Base-by-base conservation (phyloP, 164 flowering plant species). In the Amborella trichopoda region DNA sequence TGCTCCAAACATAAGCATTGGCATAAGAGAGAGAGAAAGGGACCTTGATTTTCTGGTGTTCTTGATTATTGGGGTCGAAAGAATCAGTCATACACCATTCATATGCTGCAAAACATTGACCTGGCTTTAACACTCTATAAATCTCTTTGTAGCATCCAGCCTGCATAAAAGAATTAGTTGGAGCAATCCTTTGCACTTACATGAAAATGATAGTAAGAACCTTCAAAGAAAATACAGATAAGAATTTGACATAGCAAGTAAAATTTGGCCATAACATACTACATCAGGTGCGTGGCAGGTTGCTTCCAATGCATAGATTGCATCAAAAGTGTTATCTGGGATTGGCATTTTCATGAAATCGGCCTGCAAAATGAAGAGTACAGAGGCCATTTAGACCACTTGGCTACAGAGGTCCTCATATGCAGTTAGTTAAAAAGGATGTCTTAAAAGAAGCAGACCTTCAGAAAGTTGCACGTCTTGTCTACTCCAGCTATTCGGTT, bases 271-370 rank as follows among this genome's bases (percentile, higher is more conserved):
- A n/a, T n/a, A 6, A 64, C 77, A 32, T 75, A 93, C 99, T 9
- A 85, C 89, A 68, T 93, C 96, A n/a, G 99, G 96, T 50, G 96
- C 99, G 70, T 93, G 99, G 56, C 96, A 93, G 43, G 95, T 88
- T 38, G 99, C 99, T 70, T 93, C 99, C 61, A 93, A 85, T 46
- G 99, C 99, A 73, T 93, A 88, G 5, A 88, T 75, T 23, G 91
- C 96, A 65, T 93, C 96, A 62, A 74, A 93, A 44, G 64, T 62
- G 57, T 79, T 72, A 32, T 93, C 99, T 21, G 84, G 53, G 60
- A 93, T 76, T 43, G 96, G 94, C 94, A 88, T 81, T 48, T 85
- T 85, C 96, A 88, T 93, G 75, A 93, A 88, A 62, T 93, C 99
- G 49, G 85, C 99, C 99, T 93, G 77, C 62, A 65, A 1, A 22